phyloP scores from a whole-genome alignment of 306 rosid genomes.

The Leucaena leucocephala region DNA sequence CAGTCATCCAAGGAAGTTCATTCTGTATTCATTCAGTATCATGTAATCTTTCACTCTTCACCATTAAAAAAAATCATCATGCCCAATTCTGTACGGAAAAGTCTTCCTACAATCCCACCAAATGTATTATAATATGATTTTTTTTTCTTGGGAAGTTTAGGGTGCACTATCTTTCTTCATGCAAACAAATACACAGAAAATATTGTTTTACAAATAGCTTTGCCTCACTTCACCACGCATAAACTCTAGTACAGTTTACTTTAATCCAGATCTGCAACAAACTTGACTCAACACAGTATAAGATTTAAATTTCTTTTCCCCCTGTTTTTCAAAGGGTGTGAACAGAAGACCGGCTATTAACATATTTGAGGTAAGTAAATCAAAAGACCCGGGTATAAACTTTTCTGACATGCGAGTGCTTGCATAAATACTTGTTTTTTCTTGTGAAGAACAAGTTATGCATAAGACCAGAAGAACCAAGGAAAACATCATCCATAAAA shows the following conservation, averaged over 20 bases:
- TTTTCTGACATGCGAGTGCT: background rate
- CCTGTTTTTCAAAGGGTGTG: background rate
- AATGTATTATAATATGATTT: background rate
- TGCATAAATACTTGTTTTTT: background rate
- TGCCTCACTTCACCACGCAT: background rate
- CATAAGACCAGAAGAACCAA: slow-evolving; percentile 10
- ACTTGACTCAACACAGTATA: background rate
- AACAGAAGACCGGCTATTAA: background rate
- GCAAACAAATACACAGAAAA: background rate
- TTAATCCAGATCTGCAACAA: background rate
- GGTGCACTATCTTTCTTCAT: background rate
- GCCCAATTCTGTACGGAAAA: background rate
- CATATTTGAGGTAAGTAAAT: background rate
- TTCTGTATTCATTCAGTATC: background rate
- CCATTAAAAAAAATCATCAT: background rate
- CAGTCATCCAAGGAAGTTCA: background rate
- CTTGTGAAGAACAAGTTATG: background rate
- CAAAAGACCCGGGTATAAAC: background rate
- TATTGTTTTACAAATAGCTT: background rate
- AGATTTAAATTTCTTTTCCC: background rate
- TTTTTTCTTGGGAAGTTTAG: background rate
- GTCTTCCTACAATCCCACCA: background rate
- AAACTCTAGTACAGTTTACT: background rate
- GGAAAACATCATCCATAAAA: slow-evolving; percentile 24
- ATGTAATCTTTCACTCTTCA: background rate